Evolutionary conservation across 2,329 filamentous ascomycete genomes (phyloP).

Genomic region (Plectosphaerella sp.): DNA sequence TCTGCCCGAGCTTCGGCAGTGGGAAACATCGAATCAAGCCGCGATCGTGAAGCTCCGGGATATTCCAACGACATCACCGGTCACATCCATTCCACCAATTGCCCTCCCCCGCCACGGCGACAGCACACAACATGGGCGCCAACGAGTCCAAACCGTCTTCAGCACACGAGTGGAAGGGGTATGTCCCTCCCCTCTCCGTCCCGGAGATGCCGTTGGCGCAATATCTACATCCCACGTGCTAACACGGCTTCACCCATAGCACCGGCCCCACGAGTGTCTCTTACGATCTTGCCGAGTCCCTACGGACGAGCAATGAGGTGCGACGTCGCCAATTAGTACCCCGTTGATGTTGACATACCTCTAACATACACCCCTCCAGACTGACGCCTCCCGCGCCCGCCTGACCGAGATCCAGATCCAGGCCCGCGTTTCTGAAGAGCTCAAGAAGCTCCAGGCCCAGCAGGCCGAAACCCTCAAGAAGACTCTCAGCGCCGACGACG

Average conservation of each 20-base stretch:
- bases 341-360: neutral
- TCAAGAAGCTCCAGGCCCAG: conserved; percentile 70
- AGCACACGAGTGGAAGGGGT: conserved; percentile 53
- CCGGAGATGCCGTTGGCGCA: neutral
- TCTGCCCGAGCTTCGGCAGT: conserved; percentile 10
- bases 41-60: conserved; percentile 8
- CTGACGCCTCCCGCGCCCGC: conserved; percentile 80
- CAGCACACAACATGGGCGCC: conserved; percentile 45
- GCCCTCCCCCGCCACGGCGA: conserved; percentile 16
- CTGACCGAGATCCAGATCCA: conserved; percentile 84
- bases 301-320: conserved; percentile 86
- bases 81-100: conserved; percentile 8
- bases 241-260: conserved; percentile 17
- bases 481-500: conserved; percentile 55
- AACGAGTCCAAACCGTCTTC: conserved; percentile 50
- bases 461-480: conserved; percentile 65
- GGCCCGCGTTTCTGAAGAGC: conserved; percentile 78
- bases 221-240: conserved; percentile 1
- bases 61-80: conserved; percentile 14
- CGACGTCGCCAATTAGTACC: conserved; percentile 12
- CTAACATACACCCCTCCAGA: conserved; percentile 47
- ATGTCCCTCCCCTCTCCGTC: conserved; percentile 21
- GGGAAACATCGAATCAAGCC: conserved; percentile 4
- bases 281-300: conserved; percentile 73
- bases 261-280: conserved; percentile 58